Conservation (phyloP, 2,329 filamentous ascomycete genomes). For the Thermothelomyces thermophilus region DNA sequence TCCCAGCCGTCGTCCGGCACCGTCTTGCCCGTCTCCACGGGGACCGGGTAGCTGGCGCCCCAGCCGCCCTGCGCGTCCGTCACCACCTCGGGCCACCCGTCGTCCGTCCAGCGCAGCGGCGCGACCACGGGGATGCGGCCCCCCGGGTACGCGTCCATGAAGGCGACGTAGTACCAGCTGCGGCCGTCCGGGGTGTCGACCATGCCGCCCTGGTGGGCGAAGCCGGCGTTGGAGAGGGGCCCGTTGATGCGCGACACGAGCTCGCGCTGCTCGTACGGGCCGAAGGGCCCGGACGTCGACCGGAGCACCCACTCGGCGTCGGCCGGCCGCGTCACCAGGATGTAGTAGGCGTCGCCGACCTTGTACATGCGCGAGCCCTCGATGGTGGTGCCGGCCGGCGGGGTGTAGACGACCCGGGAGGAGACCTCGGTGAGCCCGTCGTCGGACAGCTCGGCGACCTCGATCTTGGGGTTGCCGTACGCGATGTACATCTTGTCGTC, state of each 20-base stretch:
- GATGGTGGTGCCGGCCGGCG: constrained; percentile 31
- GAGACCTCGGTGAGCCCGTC: constrained; percentile 41
- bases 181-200: constrained; percentile 45
- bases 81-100: constrained; percentile 45
- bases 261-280: constrained; percentile 41
- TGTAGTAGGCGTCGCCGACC: constrained; percentile 49
- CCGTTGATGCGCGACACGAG: constrained; percentile 38
- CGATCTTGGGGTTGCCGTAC: constrained; percentile 44
- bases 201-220: constrained; percentile 50
- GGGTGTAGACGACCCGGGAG: constrained; percentile 40
- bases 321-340: constrained; percentile 42
- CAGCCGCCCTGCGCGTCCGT: constrained; percentile 40
- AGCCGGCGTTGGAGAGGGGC: constrained; percentile 40
- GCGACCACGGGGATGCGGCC: constrained; percentile 54
- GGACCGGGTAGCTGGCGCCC: constrained; percentile 39
- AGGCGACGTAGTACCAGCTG: constrained; percentile 55
- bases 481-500: constrained; percentile 54
- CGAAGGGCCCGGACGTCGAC: constrained; percentile 38
- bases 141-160: constrained; percentile 48
- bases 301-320: constrained; percentile 44
- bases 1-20: constrained; percentile 27
- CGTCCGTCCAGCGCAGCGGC: constrained; percentile 44
- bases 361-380: constrained; percentile 54
- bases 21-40: constrained; percentile 28
- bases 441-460: constrained; percentile 43